Evolutionary conservation across 192 early-diverging fungal species (phyloP).

Genomic region (Umbelopsis vinacea): DNA sequence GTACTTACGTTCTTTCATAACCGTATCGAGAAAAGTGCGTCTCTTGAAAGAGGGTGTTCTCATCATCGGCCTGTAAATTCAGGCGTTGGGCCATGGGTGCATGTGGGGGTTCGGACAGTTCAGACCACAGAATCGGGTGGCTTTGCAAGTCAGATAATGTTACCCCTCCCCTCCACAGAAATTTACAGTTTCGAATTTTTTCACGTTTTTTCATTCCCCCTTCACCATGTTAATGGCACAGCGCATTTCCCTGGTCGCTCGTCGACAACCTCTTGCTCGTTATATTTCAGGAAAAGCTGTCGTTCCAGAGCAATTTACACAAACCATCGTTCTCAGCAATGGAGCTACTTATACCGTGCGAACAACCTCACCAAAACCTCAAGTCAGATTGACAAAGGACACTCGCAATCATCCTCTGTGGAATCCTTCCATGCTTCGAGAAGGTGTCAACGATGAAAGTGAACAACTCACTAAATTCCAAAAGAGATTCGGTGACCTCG

Average conservation of each 20-base stretch:
- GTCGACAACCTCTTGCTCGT: constrained; percentile 17
- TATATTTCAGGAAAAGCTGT: constrained; percentile 22
- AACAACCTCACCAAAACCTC: constrained; percentile 83
- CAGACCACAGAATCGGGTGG: constrained; percentile 7
- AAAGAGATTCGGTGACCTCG: constrained; percentile 75
- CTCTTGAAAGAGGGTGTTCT: constrained; percentile 32
- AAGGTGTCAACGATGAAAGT: constrained; percentile 72
- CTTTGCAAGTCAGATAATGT: not conserved
- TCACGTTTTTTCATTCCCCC: not conserved
- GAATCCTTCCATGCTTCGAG: constrained; percentile 72
- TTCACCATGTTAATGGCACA: constrained; percentile 11
- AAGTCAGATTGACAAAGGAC: constrained; percentile 88
- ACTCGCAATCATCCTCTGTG: constrained; percentile 93
- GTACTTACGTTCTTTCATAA: constrained; percentile 38
- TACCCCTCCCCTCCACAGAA: not conserved
- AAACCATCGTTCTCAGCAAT: constrained; percentile 87
- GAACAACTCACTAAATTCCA: constrained; percentile 85
- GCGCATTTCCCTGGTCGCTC: not conserved
- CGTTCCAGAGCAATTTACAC: constrained; percentile 74
- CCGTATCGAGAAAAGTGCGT: constrained; percentile 42
- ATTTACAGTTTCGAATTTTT: not conserved
- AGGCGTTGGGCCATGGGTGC: constrained; percentile 21
- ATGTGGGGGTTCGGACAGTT: not conserved
- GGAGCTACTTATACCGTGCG: constrained; percentile 84
- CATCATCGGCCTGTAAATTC: constrained; percentile 30